phyloP scores from a whole-genome alignment of 345 rosid species.

The Rhodamnia rubescens region DNA sequence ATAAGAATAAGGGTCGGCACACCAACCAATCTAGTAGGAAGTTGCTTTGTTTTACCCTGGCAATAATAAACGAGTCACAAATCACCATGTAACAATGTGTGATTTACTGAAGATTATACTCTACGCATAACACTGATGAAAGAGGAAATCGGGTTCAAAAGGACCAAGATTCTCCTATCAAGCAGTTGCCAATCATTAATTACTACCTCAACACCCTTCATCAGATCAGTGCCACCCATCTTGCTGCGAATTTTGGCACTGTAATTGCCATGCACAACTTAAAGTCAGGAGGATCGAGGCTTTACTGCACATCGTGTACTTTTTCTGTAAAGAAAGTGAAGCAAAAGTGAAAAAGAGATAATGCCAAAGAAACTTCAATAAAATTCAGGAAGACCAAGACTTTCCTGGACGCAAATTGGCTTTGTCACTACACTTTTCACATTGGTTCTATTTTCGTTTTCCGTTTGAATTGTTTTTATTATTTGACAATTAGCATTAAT shows the following conservation, averaged over 20 bases:
- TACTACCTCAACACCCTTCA: neutral
- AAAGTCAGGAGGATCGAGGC: neutral
- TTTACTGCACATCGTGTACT: too few species aligned
- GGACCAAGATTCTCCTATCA: neutral
- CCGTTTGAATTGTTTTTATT: too few species aligned
- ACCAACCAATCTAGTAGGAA: neutral
- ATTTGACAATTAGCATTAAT: too few species aligned
- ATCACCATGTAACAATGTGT: neutral
- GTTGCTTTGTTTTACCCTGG: neutral
- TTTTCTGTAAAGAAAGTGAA: too few species aligned
- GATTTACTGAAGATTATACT: neutral
- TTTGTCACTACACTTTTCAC: neutral
- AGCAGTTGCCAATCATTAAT: neutral
- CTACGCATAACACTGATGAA: neutral
- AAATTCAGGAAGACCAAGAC: neutral
- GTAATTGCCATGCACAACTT: neutral
- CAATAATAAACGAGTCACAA: neutral
- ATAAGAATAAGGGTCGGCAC: rapidly evolving
- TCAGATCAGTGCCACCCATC: neutral
- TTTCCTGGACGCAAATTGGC: neutral
- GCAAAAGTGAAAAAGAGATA: too few species aligned
- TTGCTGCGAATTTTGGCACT: neutral
- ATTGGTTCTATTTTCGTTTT: too few species aligned
- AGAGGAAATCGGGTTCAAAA: neutral
- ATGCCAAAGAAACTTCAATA: too few species aligned